A percentile compares a stretch with the other conserved stretches of the same genome.
Evolutionary conservation across 352 stramenopile species (phyloP).

Genomic region (Globisporangium orthogonon): DNA sequence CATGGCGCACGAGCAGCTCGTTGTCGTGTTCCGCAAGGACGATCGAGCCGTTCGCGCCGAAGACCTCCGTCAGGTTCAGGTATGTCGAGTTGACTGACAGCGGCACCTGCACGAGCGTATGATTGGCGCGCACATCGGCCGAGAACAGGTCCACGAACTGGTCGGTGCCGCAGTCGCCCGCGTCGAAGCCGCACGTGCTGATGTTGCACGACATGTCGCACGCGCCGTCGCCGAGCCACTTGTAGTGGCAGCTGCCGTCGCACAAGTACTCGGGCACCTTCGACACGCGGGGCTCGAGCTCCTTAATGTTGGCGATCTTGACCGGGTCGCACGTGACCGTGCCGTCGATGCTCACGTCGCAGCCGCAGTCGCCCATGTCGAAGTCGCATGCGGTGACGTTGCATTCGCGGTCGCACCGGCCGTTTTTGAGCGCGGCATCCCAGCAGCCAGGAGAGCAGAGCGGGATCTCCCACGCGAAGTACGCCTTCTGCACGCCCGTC

Average conservation of each 20-base stretch:
- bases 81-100: conserved; percentile 58
- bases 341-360: conserved; percentile 46
- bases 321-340: conserved; percentile 42
- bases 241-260: conserved; percentile 60
- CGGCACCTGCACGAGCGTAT: conserved; percentile 63
- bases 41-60: conserved; percentile 57
- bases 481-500: conserved; percentile 85
- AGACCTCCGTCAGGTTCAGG: conserved; percentile 55
- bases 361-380: conserved; percentile 92
- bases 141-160: conserved; percentile 36
- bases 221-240: conserved; percentile 74
- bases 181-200: conserved; percentile 79
- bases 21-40: conserved; percentile 58
- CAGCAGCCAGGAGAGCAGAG: conserved; percentile 80
- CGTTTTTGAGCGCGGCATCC: conserved; percentile 73
- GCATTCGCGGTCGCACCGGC: conserved; percentile 84
- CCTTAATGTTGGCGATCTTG: conserved; percentile 56
- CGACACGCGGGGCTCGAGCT: conserved; percentile 34
- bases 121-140: conserved; percentile 34
- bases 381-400: conserved; percentile 88
- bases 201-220: conserved; percentile 82
- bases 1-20: conserved; percentile 54
- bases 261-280: conserved; percentile 61
- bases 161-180: conserved; percentile 59
- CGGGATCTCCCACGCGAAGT: conserved; percentile 92